Conservation (phyloP, 2,329 filamentous ascomycete species). For the Lachnellula arida region DNA sequence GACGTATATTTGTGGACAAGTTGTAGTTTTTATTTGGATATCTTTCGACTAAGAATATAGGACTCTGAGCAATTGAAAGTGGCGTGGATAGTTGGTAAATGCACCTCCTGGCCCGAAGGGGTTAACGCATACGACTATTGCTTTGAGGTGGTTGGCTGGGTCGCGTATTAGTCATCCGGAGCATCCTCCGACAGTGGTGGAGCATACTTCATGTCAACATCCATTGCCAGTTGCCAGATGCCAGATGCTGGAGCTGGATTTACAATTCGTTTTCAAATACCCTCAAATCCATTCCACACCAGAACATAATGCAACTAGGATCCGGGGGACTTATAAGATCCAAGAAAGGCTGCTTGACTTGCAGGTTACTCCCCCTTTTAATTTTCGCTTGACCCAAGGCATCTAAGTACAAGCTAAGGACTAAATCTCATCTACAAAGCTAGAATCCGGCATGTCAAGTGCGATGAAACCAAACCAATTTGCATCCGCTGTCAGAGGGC, state of each 20-base stretch:
- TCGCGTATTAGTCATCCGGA: neutral
- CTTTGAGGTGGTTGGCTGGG: neutral
- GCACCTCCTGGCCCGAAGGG: neutral
- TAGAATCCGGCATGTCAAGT: slow-evolving; percentile 22
- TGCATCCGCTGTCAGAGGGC: slow-evolving; percentile 17
- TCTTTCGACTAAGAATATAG: too few relatives aligned
- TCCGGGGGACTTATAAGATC: neutral
- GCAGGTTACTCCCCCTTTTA: neutral
- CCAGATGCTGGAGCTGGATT: too few relatives aligned
- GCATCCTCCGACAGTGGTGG: neutral
- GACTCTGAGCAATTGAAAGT: too few relatives aligned
- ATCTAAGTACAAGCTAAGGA: neutral
- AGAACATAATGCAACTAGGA: neutral
- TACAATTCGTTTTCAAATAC: neutral
- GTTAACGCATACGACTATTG: too few relatives aligned
- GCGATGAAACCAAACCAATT: slow-evolving; percentile 21
- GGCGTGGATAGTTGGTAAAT: too few relatives aligned
- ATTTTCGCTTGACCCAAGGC: neutral
- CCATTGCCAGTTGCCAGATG: too few relatives aligned
- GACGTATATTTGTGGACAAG: neutral
- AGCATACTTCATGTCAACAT: neutral
- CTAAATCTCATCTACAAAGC: neutral
- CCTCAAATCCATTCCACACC: neutral
- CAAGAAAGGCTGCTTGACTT: neutral
- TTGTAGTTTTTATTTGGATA: too few relatives aligned